Conservation (phyloP, 345 rosid species). For the Arabis alpina region DNA sequence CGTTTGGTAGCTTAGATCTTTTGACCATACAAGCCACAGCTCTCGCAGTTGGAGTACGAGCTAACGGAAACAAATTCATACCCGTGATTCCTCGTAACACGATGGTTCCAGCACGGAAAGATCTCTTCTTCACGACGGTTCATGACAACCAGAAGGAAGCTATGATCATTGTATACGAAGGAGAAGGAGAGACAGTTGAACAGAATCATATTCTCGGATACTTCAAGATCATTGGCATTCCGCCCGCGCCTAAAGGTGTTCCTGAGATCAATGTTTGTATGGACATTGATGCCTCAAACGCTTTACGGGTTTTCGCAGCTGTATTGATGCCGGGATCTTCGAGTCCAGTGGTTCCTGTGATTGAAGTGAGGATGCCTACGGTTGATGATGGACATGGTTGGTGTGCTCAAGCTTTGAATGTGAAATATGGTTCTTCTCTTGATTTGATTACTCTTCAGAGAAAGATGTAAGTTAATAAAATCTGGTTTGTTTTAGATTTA, state of each 20-base stretch:
- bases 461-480: constrained; percentile 42
- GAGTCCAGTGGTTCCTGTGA: constrained; percentile 64
- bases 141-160: constrained; percentile 75
- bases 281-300: constrained; percentile 81
- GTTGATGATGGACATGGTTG: constrained; percentile 91
- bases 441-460: constrained; percentile 67
- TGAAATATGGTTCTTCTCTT: constrained; percentile 58
- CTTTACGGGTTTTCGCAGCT: constrained; percentile 69
- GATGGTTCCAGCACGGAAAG: constrained; percentile 81
- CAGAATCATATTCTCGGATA: constrained; percentile 83
- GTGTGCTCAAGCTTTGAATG: constrained; percentile 71
- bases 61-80: constrained; percentile 59
- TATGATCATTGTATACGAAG: constrained; percentile 75
- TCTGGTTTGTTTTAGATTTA: not conserved
- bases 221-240: constrained; percentile 80
- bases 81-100: constrained; percentile 71
- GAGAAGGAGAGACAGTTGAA: constrained; percentile 68
- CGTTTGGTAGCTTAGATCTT: constrained; percentile 80
- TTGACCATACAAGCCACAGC: constrained; percentile 83
- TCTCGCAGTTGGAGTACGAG: constrained; percentile 68
- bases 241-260: constrained; percentile 68
- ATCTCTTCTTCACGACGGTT: constrained; percentile 66
- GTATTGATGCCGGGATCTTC: constrained; percentile 63
- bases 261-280: constrained; percentile 87
- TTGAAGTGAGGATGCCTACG: constrained; percentile 92